Evolutionary conservation across 768 basidiomycete genomes (phyloP), one percentile per base, ranked within the genome.

Genomic region (Leccinum ochraceum): DNA sequence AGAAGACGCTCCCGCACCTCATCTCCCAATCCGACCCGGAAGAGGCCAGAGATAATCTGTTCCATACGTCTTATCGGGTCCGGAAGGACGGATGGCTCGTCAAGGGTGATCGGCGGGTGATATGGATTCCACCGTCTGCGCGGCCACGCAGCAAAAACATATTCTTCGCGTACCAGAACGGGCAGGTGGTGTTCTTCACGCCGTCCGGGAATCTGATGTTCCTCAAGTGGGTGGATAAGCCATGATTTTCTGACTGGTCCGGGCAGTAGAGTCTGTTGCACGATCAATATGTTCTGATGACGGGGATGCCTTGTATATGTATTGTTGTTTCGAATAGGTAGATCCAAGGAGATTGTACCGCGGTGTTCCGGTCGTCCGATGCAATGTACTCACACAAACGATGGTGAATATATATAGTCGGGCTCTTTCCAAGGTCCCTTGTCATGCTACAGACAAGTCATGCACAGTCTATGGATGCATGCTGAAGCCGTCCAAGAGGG

Each of bases 21-120:
- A 22, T 63, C n/a, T 58, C 59, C 7, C 54, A 32, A 17, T 54
- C 57, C 1, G 65, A 66, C 37, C 61, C 62, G 0, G 61, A 55
- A 1, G 66, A 67, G 30, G 48, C 24, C 6, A 6, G 51, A 26
- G 65, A 67, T 37, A 10, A 24, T 14, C 39, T 48, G 22, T 55
- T 62, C 4, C 57, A 53, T 24, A 67, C 61, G 17, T 6, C 65
- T 0, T 67, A 60, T 32, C 61, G 57, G n/a, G 53, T 66, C 8
- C 66, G 57, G 3, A 67, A 64, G 56, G 67, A 67, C 3, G 67
- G 67, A 3, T 69, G 64, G 67, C 64, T 68, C 16, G 61, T 61
- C 53, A 30, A 60, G 1, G 66, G 63, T 5, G 58, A 69, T 3
- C 59, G 52, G 13, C 59, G 67, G 16, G 36, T 69, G 14, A n/a